A percentile compares a stretch with the other conserved stretches of the same genome.
Evolutionary conservation across 306 rosid species (phyloP).

Genomic region (Gleditsia sinensis): DNA sequence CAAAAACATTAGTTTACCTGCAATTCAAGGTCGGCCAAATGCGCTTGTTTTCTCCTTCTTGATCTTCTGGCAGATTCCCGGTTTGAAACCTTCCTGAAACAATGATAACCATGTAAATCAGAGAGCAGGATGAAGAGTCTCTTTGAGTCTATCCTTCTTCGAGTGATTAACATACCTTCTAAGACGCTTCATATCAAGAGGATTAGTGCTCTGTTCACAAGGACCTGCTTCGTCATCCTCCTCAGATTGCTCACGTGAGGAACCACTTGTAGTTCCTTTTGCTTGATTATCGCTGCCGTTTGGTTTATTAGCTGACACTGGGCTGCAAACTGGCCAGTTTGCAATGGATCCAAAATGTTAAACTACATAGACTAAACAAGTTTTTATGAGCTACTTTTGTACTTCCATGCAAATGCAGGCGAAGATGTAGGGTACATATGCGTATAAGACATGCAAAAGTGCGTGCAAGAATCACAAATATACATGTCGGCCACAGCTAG

Average conservation of each 20-base stretch:
- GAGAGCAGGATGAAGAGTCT: background rate
- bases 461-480: background rate
- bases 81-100: slow-evolving; percentile 42
- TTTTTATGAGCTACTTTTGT: slow-evolving; percentile 13
- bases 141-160: background rate
- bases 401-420: background rate
- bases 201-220: slow-evolving; percentile 58
- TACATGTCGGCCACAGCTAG: background rate
- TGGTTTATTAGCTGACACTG: slow-evolving; percentile 55
- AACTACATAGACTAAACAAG: slow-evolving; percentile 7
- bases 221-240: slow-evolving; percentile 61
- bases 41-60: slow-evolving; percentile 48
- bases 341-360: slow-evolving; percentile 25
- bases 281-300: slow-evolving; percentile 40
- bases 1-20: slow-evolving; percentile 35
- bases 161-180: slow-evolving; percentile 48
- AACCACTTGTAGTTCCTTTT: slow-evolving; percentile 57
- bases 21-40: slow-evolving; percentile 36
- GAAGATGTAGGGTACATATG: background rate
- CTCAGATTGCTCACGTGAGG: slow-evolving; percentile 67
- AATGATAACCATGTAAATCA: background rate
- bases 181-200: slow-evolving; percentile 50
- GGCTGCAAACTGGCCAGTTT: slow-evolving; percentile 63
- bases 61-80: slow-evolving; percentile 50
- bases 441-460: background rate